A percentile compares a stretch with the other conserved stretches of the same genome.
Evolutionary conservation across 2,329 filamentous ascomycete genomes (phyloP).

Genomic region (Sclerotinia spermophila): DNA sequence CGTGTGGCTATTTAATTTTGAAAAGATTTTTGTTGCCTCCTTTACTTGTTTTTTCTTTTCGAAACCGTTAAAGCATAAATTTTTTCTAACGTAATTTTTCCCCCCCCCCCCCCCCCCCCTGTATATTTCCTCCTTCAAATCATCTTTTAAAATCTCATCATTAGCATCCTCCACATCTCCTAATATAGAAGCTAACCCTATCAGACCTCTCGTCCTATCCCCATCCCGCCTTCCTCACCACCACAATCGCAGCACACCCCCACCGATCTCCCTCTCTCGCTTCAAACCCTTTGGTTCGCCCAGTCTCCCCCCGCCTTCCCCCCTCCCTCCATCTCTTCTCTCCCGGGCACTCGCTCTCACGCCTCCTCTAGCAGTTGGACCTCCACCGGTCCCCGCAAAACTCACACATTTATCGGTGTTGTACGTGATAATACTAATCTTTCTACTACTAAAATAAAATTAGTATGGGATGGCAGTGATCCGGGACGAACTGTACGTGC

Average conservation of each 20-base stretch:
- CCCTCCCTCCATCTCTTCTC: slow-evolving; percentile 23
- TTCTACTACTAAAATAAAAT: slow-evolving; percentile 37
- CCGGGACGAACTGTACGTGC: slow-evolving; percentile 35
- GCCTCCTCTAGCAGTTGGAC: slow-evolving; percentile 29
- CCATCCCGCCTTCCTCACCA: neutral
- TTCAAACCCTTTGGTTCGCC: slow-evolving; percentile 36
- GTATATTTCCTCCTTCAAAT: neutral
- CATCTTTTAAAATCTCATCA: neutral
- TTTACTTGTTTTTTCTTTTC: neutral
- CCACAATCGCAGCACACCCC: neutral
- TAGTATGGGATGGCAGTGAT: slow-evolving; percentile 39
- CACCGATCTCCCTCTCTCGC: slow-evolving; percentile 32
- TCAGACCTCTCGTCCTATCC: neutral
- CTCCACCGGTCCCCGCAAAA: slow-evolving; percentile 30
- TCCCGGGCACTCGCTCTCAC: slow-evolving; percentile 22
- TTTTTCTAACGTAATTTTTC: neutral
- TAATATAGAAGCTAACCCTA: neutral
- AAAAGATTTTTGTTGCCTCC: neutral
- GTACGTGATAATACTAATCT: slow-evolving; percentile 36
- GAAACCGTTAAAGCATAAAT: neutral
- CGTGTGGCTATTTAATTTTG: neutral
- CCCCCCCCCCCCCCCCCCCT: neutral
- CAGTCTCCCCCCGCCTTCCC: slow-evolving; percentile 32
- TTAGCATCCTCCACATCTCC: neutral
- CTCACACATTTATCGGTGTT: slow-evolving; percentile 34